Conservation (phyloP, 225 moss, liverwort and hornwort species). For the Marchantia polymorpha region DNA sequence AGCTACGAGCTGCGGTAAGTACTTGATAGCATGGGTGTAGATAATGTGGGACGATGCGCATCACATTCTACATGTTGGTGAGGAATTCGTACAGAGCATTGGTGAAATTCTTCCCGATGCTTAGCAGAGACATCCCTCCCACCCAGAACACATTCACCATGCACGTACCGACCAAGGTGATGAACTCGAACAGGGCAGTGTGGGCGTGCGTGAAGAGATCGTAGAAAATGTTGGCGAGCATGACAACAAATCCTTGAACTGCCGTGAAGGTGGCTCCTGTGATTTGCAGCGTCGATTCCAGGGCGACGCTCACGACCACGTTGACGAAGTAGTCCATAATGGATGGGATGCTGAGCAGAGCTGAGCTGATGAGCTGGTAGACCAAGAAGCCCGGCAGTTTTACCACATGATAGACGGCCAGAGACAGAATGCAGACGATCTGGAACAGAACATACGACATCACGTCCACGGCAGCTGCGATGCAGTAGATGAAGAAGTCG, state of each 20-base stretch:
- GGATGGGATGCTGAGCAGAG: conserved; percentile 24
- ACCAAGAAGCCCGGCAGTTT: conserved; percentile 23
- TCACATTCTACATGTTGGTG: conserved; percentile 16
- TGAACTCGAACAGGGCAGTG: conserved; percentile 26
- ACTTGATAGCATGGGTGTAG: too few relatives aligned
- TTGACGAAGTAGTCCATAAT: conserved; percentile 30
- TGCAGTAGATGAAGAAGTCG: conserved; percentile 29
- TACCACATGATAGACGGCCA: conserved; percentile 29
- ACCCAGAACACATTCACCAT: conserved; percentile 25
- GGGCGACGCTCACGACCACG: conserved; percentile 22
- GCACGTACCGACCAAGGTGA: conserved; percentile 20
- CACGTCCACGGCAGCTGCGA: conserved; percentile 27
- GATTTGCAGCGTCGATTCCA: conserved; percentile 8
- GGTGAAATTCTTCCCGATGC: conserved; percentile 36
- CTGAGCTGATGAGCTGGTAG: conserved; percentile 16
- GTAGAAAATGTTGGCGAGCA: conserved; percentile 22
- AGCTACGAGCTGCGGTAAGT: too few relatives aligned
- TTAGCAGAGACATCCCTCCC: conserved; percentile 30
- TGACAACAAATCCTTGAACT: conserved; percentile 13
- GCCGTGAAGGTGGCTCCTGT: conserved; percentile 18
- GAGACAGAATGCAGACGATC: conserved; percentile 20
- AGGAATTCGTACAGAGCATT: conserved; percentile 35
- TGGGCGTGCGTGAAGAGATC: conserved; percentile 30
- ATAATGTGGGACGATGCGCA: not conserved
- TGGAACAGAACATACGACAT: conserved; percentile 30